Conservation (phyloP, 1,139 yeast genomes). For the Yamadazyma conglobata region DNA sequence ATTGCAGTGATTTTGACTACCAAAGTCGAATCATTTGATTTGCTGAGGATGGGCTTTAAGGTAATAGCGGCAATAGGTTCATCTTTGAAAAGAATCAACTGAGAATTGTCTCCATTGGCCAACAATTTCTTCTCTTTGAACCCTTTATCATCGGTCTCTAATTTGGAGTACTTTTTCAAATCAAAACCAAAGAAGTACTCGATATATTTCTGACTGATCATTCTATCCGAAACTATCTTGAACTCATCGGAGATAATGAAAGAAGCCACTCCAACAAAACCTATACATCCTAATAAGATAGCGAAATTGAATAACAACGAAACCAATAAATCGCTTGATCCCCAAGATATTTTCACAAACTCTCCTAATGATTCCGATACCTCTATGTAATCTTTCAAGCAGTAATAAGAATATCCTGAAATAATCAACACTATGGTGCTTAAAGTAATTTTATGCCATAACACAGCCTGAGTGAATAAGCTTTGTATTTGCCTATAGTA, state of each 20-base stretch:
- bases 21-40: constrained; percentile 34
- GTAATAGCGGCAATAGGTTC: constrained; percentile 65
- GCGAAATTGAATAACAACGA: constrained; percentile 28
- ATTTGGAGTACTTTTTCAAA: constrained; percentile 41
- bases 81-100: constrained; percentile 56
- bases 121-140: constrained; percentile 26
- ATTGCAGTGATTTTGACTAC: constrained; percentile 52
- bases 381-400: constrained; percentile 34
- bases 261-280: constrained; percentile 18
- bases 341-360: constrained; percentile 20
- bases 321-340: constrained; percentile 25
- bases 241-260: constrained; percentile 43
- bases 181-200: constrained; percentile 52
- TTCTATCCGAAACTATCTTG: constrained; percentile 41
- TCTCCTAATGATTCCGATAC: constrained; percentile 37
- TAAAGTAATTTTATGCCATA: constrained; percentile 46
- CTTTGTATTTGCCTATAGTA: constrained; percentile 57
- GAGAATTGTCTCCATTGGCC: constrained; percentile 44
- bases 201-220: constrained; percentile 28
- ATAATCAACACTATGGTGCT: constrained; percentile 20
- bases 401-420: constrained; percentile 20
- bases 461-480: constrained; percentile 42
- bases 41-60: constrained; percentile 33
- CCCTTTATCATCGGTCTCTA: constrained; percentile 20
- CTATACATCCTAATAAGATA: constrained; percentile 14